Evolutionary conservation across 1,139 yeast species (phyloP).

Genomic region (Komagataea norvegica): DNA sequence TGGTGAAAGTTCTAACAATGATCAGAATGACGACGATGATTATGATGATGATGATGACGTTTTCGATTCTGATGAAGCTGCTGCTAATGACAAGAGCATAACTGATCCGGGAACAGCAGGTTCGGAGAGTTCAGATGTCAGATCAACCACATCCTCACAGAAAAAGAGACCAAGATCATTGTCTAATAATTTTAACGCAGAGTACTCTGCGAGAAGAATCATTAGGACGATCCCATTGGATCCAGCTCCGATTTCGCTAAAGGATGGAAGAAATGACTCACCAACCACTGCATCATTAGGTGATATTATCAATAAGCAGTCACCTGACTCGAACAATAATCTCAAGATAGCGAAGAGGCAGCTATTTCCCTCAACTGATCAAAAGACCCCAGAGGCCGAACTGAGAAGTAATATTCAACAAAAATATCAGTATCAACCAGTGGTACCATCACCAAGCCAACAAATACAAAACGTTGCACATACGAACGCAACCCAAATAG

Average conservation of each 20-base stretch:
- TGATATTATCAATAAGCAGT: constrained; percentile 22
- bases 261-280: constrained; percentile 11
- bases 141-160: constrained; percentile 19
- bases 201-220: constrained; percentile 64
- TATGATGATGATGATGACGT: constrained; percentile 27
- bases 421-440: constrained; percentile 1
- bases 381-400: constrained; percentile 8
- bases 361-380: background rate
- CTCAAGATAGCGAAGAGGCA: background rate
- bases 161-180: constrained; percentile 43
- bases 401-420: constrained; percentile 4
- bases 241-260: constrained; percentile 61
- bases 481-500: background rate
- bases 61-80: constrained; percentile 28
- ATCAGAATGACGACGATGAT: constrained; percentile 14
- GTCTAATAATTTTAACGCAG: constrained; percentile 56
- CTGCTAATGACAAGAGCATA: constrained; percentile 20
- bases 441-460: background rate
- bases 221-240: constrained; percentile 76
- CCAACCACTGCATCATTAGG: constrained; percentile 20
- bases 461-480: background rate
- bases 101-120: constrained; percentile 20
- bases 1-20: constrained; percentile 25
- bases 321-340: constrained; percentile 20
- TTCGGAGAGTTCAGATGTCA: constrained; percentile 21